Base-by-base conservation (phyloP, 208 protist species). In the Vickermania spadyakhi region DNA sequence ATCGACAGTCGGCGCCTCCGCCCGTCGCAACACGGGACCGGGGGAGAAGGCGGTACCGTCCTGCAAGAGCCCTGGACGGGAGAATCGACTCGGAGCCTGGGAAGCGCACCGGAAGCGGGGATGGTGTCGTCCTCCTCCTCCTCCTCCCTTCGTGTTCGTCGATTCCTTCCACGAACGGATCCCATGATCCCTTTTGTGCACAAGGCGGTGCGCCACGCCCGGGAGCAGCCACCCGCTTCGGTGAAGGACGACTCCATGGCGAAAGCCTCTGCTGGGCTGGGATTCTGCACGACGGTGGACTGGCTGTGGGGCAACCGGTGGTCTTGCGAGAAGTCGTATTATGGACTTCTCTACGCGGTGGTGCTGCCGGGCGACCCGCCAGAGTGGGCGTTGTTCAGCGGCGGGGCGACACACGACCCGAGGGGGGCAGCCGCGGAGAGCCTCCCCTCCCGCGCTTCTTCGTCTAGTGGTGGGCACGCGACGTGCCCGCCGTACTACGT, bases 271-370 rank as follows among this genome's bases (percentile, higher is more conserved):
- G 22, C 26, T 28, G 31, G 56, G 13, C 42, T 27, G 54, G 51
- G 18, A 7, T 25, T 27, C 5, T 28, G 60, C 27, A 55, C 54
- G 1, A 30, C 21, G n/a, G 68, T 83, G 41, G 60, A 62, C 54
- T 86, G 74, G 79, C 60, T 89, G 2, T 82, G 70, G 36, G 31
- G 29, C 22, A 89, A 94, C 31, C 77, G 70, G 2, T 94, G 87
- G 81, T 73, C 58, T 45, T 51, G 62, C 21, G 31, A 45, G 29
- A 56, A 49, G 54, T 56, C 55, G 42, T 89, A 91, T 68, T 94
- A 89, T 57, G 87, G 81, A 11, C 59, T 94, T 13, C 60, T 86
- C 30, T 77, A 85, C 60, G 71, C 70, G 45, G 81, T 78, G 4
- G 81, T 88, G 28, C 31, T 77, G 25, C 66, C 84, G 31, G 69